phyloP scores from a whole-genome alignment of 108 stramenopile species.

The Skeletonema marinoi region DNA sequence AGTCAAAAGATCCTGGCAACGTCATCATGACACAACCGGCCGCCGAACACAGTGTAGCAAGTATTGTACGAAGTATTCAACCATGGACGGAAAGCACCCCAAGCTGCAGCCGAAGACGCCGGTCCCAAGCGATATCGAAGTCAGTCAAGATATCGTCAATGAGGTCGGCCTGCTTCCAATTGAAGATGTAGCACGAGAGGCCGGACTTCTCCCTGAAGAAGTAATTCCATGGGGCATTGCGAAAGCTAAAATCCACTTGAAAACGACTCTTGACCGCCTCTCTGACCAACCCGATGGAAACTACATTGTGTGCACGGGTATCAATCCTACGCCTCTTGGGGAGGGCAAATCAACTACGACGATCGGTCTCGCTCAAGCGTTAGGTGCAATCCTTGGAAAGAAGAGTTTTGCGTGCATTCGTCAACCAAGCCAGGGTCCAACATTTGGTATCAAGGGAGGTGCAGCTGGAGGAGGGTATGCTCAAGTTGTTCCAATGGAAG shows the following conservation, averaged over 20 bases:
- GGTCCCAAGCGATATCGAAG: constrained; percentile 87
- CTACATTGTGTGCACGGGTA: constrained; percentile 98
- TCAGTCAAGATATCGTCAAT: constrained; percentile 81
- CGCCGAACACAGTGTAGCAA: too few species aligned
- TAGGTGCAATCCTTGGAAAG: constrained; percentile 90
- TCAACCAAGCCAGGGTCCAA: constrained; percentile 94
- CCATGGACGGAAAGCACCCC: constrained; percentile 67
- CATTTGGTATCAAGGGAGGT: constrained; percentile 99
- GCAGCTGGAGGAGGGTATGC: constrained; percentile 97
- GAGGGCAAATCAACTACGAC: constrained; percentile 98
- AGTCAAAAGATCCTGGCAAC: too few species aligned
- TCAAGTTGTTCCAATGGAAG: constrained; percentile 96
- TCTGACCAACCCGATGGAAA: constrained; percentile 78
- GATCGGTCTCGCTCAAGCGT: constrained; percentile 85
- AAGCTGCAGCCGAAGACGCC: constrained; percentile 63
- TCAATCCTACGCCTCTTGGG: constrained; percentile 98
- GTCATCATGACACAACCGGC: neutral
- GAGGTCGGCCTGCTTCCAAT: constrained; percentile 83
- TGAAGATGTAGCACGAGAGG: constrained; percentile 70
- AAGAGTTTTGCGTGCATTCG: constrained; percentile 88
- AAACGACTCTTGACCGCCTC: constrained; percentile 59
- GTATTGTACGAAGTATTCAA: too few species aligned
- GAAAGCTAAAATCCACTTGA: constrained; percentile 93
- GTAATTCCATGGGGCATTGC: constrained; percentile 94
- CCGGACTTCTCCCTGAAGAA: constrained; percentile 80